phyloP scores from a whole-genome alignment of 2,329 filamentous ascomycete species.

The Fusarium sp. region DNA sequence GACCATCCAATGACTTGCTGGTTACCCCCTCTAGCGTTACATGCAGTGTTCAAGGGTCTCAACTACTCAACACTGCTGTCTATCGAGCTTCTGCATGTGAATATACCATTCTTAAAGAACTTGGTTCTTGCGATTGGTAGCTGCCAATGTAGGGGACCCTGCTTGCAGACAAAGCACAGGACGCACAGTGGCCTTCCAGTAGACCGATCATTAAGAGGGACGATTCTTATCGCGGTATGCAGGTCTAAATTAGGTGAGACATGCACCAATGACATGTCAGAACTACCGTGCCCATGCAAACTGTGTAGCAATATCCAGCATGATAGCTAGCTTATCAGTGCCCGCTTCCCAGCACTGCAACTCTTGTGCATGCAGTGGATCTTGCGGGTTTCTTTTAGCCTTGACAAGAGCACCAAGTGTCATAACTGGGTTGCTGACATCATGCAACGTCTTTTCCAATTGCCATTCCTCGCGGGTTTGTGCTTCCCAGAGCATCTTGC shows the following conservation, averaged over 20 bases:
- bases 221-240: neutral
- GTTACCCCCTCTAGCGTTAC: neutral
- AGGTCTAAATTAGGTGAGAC: neutral
- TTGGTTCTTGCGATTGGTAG: neutral
- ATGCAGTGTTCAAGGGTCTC: neutral
- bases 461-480: constrained; percentile 42
- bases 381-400: neutral
- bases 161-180: neutral
- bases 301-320: constrained; percentile 42
- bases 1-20: too few relatives aligned
- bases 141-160: neutral
- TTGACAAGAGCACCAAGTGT: constrained; percentile 38
- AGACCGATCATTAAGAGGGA: neutral
- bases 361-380: constrained; percentile 15
- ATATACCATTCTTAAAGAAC: neutral
- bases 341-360: constrained; percentile 44
- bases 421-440: constrained; percentile 10
- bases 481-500: constrained; percentile 42
- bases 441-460: constrained; percentile 35
- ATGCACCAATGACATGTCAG: neutral
- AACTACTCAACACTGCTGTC: neutral
- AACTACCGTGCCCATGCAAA: constrained; percentile 22
- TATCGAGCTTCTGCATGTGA: neutral
- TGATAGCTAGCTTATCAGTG: constrained; percentile 37
- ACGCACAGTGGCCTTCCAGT: neutral